Conservation (phyloP, 495 filamentous ascomycete species). For the Xylaria castorea region DNA sequence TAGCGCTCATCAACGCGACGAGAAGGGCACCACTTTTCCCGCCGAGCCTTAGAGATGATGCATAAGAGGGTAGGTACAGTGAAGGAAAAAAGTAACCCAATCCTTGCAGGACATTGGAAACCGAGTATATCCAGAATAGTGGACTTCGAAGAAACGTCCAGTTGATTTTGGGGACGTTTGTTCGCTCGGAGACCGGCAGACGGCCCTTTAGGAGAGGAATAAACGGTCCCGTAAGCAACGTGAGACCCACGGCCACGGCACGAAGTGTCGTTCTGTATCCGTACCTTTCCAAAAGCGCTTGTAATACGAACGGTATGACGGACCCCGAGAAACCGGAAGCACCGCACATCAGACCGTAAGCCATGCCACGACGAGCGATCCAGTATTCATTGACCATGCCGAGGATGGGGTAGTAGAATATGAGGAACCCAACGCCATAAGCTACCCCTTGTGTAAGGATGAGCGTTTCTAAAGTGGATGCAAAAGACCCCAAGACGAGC, state of each 20-base stretch:
- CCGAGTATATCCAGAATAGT: slow-evolving; percentile 22
- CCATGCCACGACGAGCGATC: slow-evolving; percentile 47
- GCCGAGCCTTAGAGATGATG: slow-evolving; percentile 22
- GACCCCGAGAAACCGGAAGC: slow-evolving; percentile 46
- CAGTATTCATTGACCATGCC: slow-evolving; percentile 41
- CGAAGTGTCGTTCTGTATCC: slow-evolving; percentile 48
- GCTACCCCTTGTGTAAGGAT: slow-evolving; percentile 48
- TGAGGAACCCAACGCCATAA: slow-evolving; percentile 47
- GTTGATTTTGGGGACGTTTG: slow-evolving; percentile 15
- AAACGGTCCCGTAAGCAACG: slow-evolving; percentile 41
- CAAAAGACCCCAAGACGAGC: slow-evolving; percentile 45
- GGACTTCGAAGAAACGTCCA: slow-evolving; percentile 20
- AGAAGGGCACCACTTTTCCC: slow-evolving; percentile 29
- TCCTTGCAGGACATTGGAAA: slow-evolving; percentile 34
- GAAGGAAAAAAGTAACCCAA: slow-evolving; percentile 33
- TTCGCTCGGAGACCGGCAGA: neutral
- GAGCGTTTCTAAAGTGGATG: slow-evolving; percentile 35
- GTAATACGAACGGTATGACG: slow-evolving; percentile 45
- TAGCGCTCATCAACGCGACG: slow-evolving; percentile 42
- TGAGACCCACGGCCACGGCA: slow-evolving; percentile 38
- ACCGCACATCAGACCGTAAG: slow-evolving; percentile 50
- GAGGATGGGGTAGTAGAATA: slow-evolving; percentile 45
- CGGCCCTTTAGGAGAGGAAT: slow-evolving; percentile 22
- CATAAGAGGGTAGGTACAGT: slow-evolving; percentile 39
- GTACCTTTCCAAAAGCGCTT: slow-evolving; percentile 41